Evolutionary conservation across 495 filamentous ascomycete genomes (phyloP), one percentile per base, ranked within the genome.

Genomic region (Cercophora sp.): DNA sequence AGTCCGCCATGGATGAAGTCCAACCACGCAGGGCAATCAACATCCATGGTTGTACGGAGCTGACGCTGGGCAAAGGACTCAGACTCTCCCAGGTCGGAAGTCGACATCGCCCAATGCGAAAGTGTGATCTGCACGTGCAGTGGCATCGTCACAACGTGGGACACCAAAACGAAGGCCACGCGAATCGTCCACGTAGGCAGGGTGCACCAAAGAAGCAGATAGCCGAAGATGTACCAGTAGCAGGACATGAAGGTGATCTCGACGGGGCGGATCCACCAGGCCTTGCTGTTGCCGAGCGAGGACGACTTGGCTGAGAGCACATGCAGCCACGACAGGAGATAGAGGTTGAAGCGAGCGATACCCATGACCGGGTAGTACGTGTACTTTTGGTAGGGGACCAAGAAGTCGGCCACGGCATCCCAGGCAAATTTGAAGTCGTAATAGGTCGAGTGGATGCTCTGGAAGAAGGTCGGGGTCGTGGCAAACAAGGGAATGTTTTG

Each of bases 301-400:
- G 62, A 60, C 8, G 65, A 66, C 31, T 60, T 64, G 43, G 53
- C 20, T 5, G 61, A 64, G 40, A 72, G 44, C 10, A 77, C 60
- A 45, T 73, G 70, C 40, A 69, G 51, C 73, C 73, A 77, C n/a
- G 68, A 72, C 8, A 77, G 64, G 42, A 70, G 51, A 56, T 77
- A 75, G 15, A 77, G 66, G 56, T 77, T 77, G 69, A 77, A 79
- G 26, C 75, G 71, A 10, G 74, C 75, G 39, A 77, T 47, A 48
- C 64, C 71, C 74, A 79, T 77, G 68, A 79, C 55, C 4, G 74
- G 74, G 60, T 77, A 77, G 63, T 77, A 79, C 13, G 67, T 73
- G 64, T 76, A 77, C 32, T 64, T 54, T 47, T 79, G 75, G 59
- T 58, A 68, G 8, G 59, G 70, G 4, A 77, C 60, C 23, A 74